A percentile compares a stretch with the other conserved stretches of the same genome.
Conservation (phyloP, 768 basidiomycete genomes). For the Kwoniella europaea region DNA sequence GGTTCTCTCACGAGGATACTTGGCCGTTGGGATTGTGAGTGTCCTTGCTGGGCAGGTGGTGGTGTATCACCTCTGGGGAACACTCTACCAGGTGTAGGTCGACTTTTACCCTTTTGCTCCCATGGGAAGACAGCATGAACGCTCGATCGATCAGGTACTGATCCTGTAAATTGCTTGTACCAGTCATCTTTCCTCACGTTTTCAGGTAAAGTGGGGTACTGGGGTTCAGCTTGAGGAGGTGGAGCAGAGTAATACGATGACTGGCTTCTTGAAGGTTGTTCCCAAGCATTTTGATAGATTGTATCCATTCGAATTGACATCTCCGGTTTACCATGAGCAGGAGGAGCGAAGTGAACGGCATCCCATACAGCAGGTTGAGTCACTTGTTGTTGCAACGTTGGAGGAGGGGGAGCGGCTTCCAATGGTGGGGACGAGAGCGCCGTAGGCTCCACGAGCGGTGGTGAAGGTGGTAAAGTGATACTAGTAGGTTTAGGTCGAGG, state of each 20-base stretch:
- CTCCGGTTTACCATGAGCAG: conserved; percentile 66
- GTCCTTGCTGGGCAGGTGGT: conserved; percentile 34
- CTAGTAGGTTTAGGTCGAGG: conserved; percentile 32
- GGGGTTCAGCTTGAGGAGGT: conserved; percentile 30
- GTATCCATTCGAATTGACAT: conserved; percentile 70
- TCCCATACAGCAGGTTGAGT: conserved; percentile 75
- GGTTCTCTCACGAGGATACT: conserved; percentile 24
- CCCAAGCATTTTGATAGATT: conserved; percentile 87
- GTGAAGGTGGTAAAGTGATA: conserved; percentile 27
- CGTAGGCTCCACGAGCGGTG: conserved; percentile 49
- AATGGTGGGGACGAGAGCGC: conserved; percentile 61
- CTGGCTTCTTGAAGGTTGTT: conserved; percentile 62
- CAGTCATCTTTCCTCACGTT: conserved; percentile 77
- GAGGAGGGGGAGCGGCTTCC: conserved; percentile 40
- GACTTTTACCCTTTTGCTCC: conserved; percentile 67
- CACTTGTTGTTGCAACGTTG: conserved; percentile 46
- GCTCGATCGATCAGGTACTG: conserved; percentile 71
- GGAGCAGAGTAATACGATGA: conserved; percentile 30
- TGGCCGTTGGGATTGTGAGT: conserved; percentile 18
- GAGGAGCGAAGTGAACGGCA: conserved; percentile 78
- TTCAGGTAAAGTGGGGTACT: conserved; percentile 69
- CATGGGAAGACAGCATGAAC: conserved; percentile 90
- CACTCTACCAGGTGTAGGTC: conserved; percentile 44
- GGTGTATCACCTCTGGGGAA: conserved; percentile 60
- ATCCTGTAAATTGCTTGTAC: conserved; percentile 57